Conservation (phyloP, 1,284 basidiomycete species). For the Ustilago sp. region DNA sequence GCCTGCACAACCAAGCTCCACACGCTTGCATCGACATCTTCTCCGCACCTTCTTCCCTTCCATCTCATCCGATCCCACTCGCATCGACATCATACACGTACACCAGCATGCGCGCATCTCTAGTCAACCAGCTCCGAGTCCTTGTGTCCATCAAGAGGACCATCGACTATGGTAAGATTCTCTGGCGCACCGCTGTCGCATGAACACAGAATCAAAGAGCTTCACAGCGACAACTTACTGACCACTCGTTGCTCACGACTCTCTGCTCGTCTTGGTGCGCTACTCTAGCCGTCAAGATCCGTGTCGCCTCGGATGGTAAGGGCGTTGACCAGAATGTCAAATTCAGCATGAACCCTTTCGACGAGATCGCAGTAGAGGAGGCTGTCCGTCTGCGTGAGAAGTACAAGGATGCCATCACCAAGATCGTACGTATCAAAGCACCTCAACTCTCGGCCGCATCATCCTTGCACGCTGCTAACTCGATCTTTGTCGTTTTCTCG, state of each 20-base stretch:
- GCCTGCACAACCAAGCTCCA: slow-evolving; percentile 4
- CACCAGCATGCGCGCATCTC: slow-evolving; percentile 61
- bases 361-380: slow-evolving; percentile 86
- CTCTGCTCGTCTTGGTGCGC: background rate
- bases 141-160: slow-evolving; percentile 69
- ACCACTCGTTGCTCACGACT: background rate
- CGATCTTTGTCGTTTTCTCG: background rate
- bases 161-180: slow-evolving; percentile 65
- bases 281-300: slow-evolving; percentile 68
- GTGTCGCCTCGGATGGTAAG: slow-evolving; percentile 68
- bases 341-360: slow-evolving; percentile 72
- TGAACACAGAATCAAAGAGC: background rate
- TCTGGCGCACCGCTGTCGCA: background rate
- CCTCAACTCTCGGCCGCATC: background rate
- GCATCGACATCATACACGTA: slow-evolving; percentile 2
- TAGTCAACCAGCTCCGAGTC: slow-evolving; percentile 66
- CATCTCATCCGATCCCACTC: background rate
- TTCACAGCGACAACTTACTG: background rate
- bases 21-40: slow-evolving; percentile 9
- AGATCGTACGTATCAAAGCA: slow-evolving; percentile 57
- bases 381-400: slow-evolving; percentile 91
- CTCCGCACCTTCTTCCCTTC: slow-evolving; percentile 4
- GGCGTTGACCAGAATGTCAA: slow-evolving; percentile 69
- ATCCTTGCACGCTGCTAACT: background rate
- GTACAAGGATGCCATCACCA: slow-evolving; percentile 73